Evolutionary conservation across 2,329 filamentous ascomycete species (phyloP), one percentile per base, ranked within the genome.

Genomic region (Alternaria gansuensis): DNA sequence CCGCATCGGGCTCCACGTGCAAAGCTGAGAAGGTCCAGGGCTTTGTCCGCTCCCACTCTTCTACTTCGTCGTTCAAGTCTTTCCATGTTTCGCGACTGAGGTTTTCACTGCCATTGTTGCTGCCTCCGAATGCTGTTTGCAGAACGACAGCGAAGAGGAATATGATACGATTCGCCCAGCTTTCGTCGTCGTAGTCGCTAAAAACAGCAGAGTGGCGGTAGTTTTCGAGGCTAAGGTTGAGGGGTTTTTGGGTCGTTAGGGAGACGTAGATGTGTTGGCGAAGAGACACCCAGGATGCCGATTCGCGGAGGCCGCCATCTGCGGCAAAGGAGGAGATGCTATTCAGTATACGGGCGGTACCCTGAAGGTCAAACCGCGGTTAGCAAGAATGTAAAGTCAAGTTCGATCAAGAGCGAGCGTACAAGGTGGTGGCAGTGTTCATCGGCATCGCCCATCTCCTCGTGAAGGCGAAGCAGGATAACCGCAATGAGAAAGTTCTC

Each of bases 401-500:
- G 28, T 26, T 23, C 2, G 37, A 28, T 13, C 2, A 31, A 29
- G 28, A 33, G 6, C 21, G 6, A 33, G 17, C 40, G 24, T 46
- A 46, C 78, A 29, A 77, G 72, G 13, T 80, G 76, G 51, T 81
- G 77, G 40, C 74, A 78, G 14, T 75, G 71, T 17, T 77, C 71
- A 53, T 81, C 78, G 3, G 70, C 65, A 33, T 77, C 73, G 24
- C 75, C 75, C 73, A 77, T 77, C 54, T 84, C 82, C 64, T 84
- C 82, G 52, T 83, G 82, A 5, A 83, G 74, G 0, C 82, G 78
- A 21, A 83, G 68, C 5, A 84, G 77, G 8, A 84, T 82, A 0
- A 84, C 81, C 0, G 82, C 80, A 0, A 81, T 77, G 0, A 84
- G 70, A 2, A 83, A 76, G 14, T 79, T 80, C 31, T 82, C 82